Conservation (phyloP, 345 rosid genomes). For the Hirschfeldia incana region DNA sequence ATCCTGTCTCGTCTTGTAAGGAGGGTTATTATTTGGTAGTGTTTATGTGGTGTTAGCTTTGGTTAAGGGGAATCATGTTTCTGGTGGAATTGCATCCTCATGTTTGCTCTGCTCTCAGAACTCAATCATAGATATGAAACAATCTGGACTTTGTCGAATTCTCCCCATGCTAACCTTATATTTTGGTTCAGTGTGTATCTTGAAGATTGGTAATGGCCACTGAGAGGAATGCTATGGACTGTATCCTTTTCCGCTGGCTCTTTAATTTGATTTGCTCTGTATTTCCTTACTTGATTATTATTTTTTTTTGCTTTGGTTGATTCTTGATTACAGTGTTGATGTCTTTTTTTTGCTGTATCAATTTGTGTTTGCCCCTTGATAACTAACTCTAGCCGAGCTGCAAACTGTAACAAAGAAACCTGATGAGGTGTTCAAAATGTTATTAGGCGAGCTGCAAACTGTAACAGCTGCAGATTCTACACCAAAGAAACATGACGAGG, state of each 20-base stretch:
- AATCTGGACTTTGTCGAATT: neutral
- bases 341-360: slow-evolving; percentile 1
- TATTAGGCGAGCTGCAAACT: neutral
- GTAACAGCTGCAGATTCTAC: slow-evolving; percentile 16
- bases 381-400: slow-evolving; percentile 16
- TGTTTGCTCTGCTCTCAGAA: neutral
- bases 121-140: neutral
- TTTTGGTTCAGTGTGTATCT: slow-evolving; percentile 18
- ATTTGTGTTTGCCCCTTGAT: slow-evolving; percentile 24
- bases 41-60: neutral
- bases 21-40: neutral
- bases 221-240: slow-evolving; percentile 3
- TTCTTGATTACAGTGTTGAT: neutral
- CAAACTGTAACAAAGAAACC: slow-evolving; percentile 7
- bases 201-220: slow-evolving; percentile 24
- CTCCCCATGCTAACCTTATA: neutral
- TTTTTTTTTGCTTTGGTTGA: neutral
- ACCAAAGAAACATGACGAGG: slow-evolving; percentile 14
- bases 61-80: neutral
- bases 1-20: neutral
- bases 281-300: neutral
- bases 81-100: neutral
- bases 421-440: slow-evolving; percentile 6
- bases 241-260: slow-evolving; percentile 22
- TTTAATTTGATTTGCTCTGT: neutral